These are phyloP conservation scores for Irpex sp. DNA, from an alignment of 1,284 basidiomycete species.

Conservation along the genomic window DNA sequence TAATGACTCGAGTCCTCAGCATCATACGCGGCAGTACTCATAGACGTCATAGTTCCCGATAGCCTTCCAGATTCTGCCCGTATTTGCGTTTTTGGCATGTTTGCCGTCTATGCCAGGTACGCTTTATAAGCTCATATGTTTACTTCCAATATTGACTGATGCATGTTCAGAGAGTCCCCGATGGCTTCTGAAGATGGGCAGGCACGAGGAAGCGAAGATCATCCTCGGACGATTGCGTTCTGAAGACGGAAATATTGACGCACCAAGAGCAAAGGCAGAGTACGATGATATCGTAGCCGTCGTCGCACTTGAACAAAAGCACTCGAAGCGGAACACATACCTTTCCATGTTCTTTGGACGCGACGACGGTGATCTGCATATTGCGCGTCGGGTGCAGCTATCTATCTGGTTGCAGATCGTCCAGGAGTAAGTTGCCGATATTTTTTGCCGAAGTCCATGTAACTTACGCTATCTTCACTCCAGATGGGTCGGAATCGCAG, in stretches of 20 bases:
- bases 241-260: constrained; percentile 26
- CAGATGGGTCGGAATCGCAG: constrained; percentile 48
- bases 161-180: constrained; percentile 45
- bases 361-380: constrained; percentile 39
- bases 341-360: constrained; percentile 46
- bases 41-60: constrained; percentile 36
- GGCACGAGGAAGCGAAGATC: constrained; percentile 39
- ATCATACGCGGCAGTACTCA: constrained; percentile 15
- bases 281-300: constrained; percentile 41
- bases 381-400: constrained; percentile 44
- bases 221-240: constrained; percentile 35
- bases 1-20: not conserved
- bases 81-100: constrained; percentile 32
- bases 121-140: constrained; percentile 2
- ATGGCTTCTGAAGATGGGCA: constrained; percentile 52
- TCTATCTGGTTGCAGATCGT: constrained; percentile 49
- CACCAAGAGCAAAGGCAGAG: constrained; percentile 25
- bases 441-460: not conserved
- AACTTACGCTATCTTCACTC: not conserved
- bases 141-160: not conserved
- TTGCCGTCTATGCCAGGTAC: constrained; percentile 27
- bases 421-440: constrained; percentile 35
- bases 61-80: constrained; percentile 45
- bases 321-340: constrained; percentile 40
- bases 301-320: constrained; percentile 38